Evolutionary conservation across 1,139 yeast species (phyloP).

Genomic region (Ogataea hybrid): DNA sequence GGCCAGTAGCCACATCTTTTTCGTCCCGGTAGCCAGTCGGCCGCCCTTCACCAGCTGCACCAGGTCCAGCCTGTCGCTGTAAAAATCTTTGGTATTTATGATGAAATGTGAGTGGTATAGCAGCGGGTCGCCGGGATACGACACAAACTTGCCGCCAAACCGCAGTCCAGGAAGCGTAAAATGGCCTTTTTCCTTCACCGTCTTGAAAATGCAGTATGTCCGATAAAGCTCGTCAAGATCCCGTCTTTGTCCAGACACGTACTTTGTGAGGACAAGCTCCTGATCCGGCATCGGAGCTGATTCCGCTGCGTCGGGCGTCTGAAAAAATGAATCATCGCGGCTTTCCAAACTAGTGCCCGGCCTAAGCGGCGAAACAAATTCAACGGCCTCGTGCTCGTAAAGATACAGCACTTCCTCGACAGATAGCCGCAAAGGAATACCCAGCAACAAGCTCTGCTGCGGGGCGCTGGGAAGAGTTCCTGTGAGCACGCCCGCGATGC

Average conservation of each 20-base stretch:
- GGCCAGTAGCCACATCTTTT: conserved; percentile 71
- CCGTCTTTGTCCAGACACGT: conserved; percentile 4
- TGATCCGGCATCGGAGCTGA: no score
- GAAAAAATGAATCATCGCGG: no score
- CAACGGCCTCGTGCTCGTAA: no score
- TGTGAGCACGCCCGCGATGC: no score
- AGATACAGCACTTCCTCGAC: no score
- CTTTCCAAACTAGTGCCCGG: no score
- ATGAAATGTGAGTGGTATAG: conserved; percentile 86
- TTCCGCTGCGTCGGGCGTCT: no score
- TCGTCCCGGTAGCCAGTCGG: conserved; percentile 87
- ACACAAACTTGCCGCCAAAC: conserved; percentile 86
- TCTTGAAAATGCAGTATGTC: conserved; percentile 35
- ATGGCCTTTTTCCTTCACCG: conserved; percentile 47
- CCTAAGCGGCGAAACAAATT: no score
- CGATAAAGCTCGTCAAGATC: conserved; percentile 20
- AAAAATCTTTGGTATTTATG: conserved; percentile 51
- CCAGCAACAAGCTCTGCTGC: no score
- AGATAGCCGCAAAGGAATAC: no score
- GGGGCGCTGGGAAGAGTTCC: no score
- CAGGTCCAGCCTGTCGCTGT: conserved; percentile 50
- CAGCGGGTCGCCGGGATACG: conserved; percentile 94
- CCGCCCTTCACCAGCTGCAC: conserved; percentile 76
- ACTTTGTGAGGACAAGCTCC: no score
- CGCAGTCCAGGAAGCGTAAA: conserved; percentile 80